Evolutionary conservation across 257 asterid species (phyloP).

Genomic region (Solanum habrochaites): DNA sequence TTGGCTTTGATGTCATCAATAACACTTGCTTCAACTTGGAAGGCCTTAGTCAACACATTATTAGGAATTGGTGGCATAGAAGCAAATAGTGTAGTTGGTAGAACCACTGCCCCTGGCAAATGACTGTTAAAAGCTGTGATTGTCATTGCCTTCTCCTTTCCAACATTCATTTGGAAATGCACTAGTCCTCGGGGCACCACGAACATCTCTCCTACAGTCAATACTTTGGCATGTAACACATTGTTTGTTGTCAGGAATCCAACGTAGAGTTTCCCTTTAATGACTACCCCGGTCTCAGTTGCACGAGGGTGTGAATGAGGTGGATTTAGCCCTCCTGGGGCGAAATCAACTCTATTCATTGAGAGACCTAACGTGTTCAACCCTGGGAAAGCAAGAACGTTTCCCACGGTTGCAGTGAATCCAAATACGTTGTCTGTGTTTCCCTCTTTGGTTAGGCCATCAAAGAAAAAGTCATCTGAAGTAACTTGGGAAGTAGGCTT

Average conservation of each 20-base stretch:
- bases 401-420: conserved; percentile 5
- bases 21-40: conserved; percentile 23
- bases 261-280: conserved; percentile 30
- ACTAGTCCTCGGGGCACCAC: conserved; percentile 44
- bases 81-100: conserved; percentile 26
- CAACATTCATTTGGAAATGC: conserved; percentile 55
- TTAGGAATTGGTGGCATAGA: conserved; percentile 39
- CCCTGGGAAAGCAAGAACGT: conserved; percentile 39
- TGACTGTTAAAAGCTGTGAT: conserved; percentile 57
- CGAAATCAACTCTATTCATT: conserved; percentile 41
- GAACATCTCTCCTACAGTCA: conserved; percentile 40
- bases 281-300: conserved; percentile 33
- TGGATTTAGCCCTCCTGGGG: conserved; percentile 36
- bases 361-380: conserved; percentile 52
- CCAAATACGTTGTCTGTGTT: conserved; percentile 16
- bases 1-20: conserved; percentile 33
- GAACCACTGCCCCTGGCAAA: conserved; percentile 26
- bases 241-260: conserved; percentile 37
- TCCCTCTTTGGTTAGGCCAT: conserved; percentile 29
- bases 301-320: conserved; percentile 62
- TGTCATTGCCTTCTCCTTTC: conserved; percentile 27
- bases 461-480: conserved; percentile 43
- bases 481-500: conserved; percentile 25
- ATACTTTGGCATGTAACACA: conserved; percentile 13
- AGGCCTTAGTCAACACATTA: conserved; percentile 38